Evolutionary conservation across 1,284 basidiomycete genomes (phyloP), one percentile per base, ranked within the genome.

Genomic region (Baeospora myosura): DNA sequence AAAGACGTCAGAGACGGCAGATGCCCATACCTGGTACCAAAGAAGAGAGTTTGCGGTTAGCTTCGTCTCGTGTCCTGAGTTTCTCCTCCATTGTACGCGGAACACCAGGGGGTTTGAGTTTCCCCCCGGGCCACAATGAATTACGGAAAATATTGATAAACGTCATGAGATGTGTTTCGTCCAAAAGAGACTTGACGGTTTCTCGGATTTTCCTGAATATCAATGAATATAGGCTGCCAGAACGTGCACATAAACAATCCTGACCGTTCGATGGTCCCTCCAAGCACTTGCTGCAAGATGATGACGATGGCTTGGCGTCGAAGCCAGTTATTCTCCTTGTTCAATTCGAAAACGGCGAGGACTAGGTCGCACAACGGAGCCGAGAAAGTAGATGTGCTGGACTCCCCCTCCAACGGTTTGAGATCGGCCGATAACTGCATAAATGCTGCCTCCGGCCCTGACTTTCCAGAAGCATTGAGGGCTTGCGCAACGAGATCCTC

Each of bases 301-400:
- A 98, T 90, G 10, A 97, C 88, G 50, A 97, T 91, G 1, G 95
- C 94, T 60, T 97, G 94, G n/a, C 91, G 73, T 39, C 94, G 72
- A 23, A 98, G 68, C 95, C 95, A 98, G 51, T 94, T 94, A 55
- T 94, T 89, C 61, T 89, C 87, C 68, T 91, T 90, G 62, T 96
- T 85, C 18, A 98, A 76, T 61, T 97, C 92, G 51, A 98, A 98
- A 5, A 97, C 72, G 17, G 93, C 89, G 41, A 97, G 74, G 28
- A 97, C 74, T 21, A 98, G 69, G 56, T 98, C 93, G 55, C 92
- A 96, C 42, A 98, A 96, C 0, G 95, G 93, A 1, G 83, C 83
- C 1, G 91, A 92, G 61, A 98, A 97, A 2, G 76, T 77, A 3
- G 85, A 88, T n/a, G 79, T 75, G 44, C 82, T 88, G 2, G 82